Evolutionary conservation across 805 yeast genomes (phyloP), one percentile per base, ranked within the genome.

Genomic region (Metschnikowia cubensis): DNA sequence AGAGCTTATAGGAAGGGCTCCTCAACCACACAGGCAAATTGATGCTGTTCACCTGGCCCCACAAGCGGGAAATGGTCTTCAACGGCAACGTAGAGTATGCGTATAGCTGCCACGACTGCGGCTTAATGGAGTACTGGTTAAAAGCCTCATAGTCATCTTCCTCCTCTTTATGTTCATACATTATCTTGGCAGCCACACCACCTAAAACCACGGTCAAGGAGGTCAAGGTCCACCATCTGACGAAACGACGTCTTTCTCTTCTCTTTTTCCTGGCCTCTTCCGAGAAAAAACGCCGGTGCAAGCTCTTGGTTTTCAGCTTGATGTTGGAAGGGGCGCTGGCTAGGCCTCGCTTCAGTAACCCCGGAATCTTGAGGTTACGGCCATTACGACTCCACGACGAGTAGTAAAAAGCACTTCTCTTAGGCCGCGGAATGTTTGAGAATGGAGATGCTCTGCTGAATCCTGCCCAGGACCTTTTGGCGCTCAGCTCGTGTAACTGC

Each of bases 21-120:
- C 99, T 79, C 52, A 92, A 60, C 95, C 97, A 89, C 22, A 83
- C 76, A 0, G 99, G 99, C 54, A 94, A 74, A 42, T 82, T 84
- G 41, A 91, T 76, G 49, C 84, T 83, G 64, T 94, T 94, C 50
- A 94, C 79, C 59, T 81, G 83, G 32, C 99, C 99, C 99, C 99
- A 94, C 41, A 92, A 69, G 53, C 99, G 80, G 0, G 97, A 90
- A 33, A 90, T 75, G 1, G 96, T 87, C 63, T 91, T 89, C 64
- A 94, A 77, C 1, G 99, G 99, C 42, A 94, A 74, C 1, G 97
- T 84, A 3, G 90, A 82, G 68, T 94, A 94, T 31, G 94, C 85
- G 62, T 89, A 91, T 50, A 92, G 80, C 38, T 86, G 84, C 97
- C 97, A 91, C 7, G 95, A 85, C 56, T 82, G 84, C 7, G 90